Evolutionary conservation across 2,329 filamentous ascomycete genomes (phyloP), one percentile per base, ranked within the genome.

Genomic region (Ceratocystis cacaofunesta): DNA sequence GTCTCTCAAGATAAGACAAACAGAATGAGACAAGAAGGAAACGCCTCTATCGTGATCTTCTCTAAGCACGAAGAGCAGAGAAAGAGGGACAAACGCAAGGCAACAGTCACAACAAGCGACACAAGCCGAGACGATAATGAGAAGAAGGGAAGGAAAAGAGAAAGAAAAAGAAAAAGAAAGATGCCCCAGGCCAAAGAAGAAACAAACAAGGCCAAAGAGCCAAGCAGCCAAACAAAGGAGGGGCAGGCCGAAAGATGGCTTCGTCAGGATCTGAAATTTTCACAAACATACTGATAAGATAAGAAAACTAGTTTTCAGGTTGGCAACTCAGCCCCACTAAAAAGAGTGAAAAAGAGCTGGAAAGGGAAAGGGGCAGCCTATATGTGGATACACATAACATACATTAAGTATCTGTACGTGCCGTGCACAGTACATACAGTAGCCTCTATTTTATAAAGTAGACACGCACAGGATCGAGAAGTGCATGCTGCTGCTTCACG

Each of bases 221-320:
- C 48, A 63, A 32, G 17, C 7, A 60, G 28, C 30, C 52, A 43
- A 41, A 22, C 44, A 43, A 44, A 58, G 30, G 50, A 43, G 50
- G 62, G 50, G 62, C 50, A 46, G 36, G 36, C 36, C 36, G 12
- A 64, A 43, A 57, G 28, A 41, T 48, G 10, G 50, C 28, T 30
- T 32, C n/a, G 55, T 58, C n/a, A 58, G 55, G 55, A 58, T 58
- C 55, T 58, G 55, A 58, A 58, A 58, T 58, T 58, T 58, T 58
- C 30, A 52, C 48, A 58, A 36, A 28, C 32, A 15, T 28, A 3
- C 28, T 41, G 62, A 57, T 43, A 57, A 64, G 46, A 43, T 57
- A 64, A 57, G 62, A 5, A 44, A 15, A 28, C 8, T 36, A 30
- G 28, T 36, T n/a, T 15, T 5, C 28, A 25, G 50, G 8, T 2